Base-by-base conservation (phyloP, 2,329 filamentous ascomycete species). In the Trichoderma sp. region DNA sequence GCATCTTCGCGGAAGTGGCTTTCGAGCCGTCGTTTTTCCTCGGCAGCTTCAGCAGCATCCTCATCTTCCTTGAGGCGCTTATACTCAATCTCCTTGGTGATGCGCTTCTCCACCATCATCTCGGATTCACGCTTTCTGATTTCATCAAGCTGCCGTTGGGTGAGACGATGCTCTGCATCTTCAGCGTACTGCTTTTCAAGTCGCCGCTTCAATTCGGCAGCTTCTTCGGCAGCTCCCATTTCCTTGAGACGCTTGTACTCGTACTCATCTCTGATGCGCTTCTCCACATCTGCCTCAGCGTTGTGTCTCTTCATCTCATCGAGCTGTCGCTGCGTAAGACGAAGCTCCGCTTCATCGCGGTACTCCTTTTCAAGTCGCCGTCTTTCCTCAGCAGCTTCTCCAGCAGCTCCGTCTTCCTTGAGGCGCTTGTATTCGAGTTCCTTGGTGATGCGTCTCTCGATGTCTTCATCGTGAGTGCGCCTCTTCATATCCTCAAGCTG, bases 11-110 rank as follows among this genome's bases (percentile, higher is more conserved):
- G 57, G n/a, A 28, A 34, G 4, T 59, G 17, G 6, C 20, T 59
- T n/a, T 59, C 57, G 6, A 59, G 57, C 17, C 57, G 57, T 20
- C 57, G n/a, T 32, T 23, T 59, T 32, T 59, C 57, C 32, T 59
- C 57, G 30, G 57, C 57, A 13, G 30, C 28, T 23, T 34, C 57
- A 9, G n/a, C 28, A 34, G 28, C 30, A 13, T 32, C 57, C 9
- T 59, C 57, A 6, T 59, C 57, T 30, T 59, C 57, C 57, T 59
- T 59, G 17, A 59, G 57, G 57, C 43, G 62, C 28, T 65, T 47
- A 11, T 85, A 78, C 75, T 87, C 85, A 3, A 88, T 77, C 74
- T 88, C 85, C 75, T 84, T 82, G 77, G 84, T 86, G 71, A 89
- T 84, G 28, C 85, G 84, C 70, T 82, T 82, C 77, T 87, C 83